Conservation (phyloP, 805 yeast species). For the Scheffersomyces amazonensis region DNA sequence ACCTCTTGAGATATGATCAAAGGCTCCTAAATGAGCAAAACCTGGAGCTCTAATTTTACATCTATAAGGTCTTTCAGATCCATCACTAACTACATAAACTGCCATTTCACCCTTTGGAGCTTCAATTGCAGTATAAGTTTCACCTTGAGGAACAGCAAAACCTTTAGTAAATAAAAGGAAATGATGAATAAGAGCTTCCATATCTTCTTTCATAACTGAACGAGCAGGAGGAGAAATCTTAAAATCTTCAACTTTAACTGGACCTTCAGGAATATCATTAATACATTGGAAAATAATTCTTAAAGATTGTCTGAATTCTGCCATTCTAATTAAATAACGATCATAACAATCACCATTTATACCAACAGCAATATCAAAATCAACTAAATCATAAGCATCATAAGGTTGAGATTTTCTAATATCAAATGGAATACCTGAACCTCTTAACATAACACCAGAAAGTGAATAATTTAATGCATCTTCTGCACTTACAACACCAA, state of each 20-base stretch:
- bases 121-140: constrained; percentile 86
- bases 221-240: constrained; percentile 83
- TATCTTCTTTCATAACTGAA: constrained; percentile 80
- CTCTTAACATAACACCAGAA: constrained; percentile 88
- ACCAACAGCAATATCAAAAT: constrained; percentile 86
- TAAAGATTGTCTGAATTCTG: constrained; percentile 86
- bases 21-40: constrained; percentile 84
- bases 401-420: constrained; percentile 84
- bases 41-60: constrained; percentile 96
- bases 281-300: constrained; percentile 88
- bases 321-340: constrained; percentile 85
- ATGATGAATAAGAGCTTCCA: constrained; percentile 91
- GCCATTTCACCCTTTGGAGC: constrained; percentile 97
- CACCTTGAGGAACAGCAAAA: constrained; percentile 85
- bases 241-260: constrained; percentile 86
- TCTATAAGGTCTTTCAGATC: constrained; percentile 86
- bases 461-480: constrained; percentile 80
- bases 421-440: constrained; percentile 86
- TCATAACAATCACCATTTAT: constrained; percentile 88
- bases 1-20: constrained; percentile 83
- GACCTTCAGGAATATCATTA: constrained; percentile 90
- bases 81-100: constrained; percentile 84
- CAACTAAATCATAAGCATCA: constrained; percentile 84
- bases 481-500: constrained; percentile 80
- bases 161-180: constrained; percentile 87